Evolutionary conservation across 345 rosid genomes (phyloP).

Genomic region (Syzygium jambos): DNA sequence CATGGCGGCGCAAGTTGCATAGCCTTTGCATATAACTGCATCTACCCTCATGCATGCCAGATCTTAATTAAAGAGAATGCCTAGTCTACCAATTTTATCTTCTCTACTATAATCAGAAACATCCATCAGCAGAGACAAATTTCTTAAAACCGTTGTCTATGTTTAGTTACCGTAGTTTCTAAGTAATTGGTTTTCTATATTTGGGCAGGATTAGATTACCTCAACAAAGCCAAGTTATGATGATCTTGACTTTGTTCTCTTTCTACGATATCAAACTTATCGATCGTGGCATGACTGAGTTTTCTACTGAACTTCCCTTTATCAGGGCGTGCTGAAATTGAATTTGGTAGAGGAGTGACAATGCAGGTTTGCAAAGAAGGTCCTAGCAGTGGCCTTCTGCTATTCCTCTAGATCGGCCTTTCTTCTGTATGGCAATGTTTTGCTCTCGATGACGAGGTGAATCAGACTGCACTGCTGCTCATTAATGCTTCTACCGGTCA

Average conservation of each 20-base stretch:
- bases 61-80: neutral
- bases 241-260: neutral
- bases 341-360: slow-evolving; percentile 30
- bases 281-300: slow-evolving; percentile 4
- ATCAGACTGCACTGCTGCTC: slow-evolving; percentile 32
- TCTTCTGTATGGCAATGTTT: slow-evolving; percentile 32
- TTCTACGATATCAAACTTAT: neutral
- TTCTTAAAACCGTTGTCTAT: too few relatives aligned
- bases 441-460: slow-evolving; percentile 31
- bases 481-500: slow-evolving; percentile 50
- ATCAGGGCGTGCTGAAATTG: slow-evolving; percentile 14
- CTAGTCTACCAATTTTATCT: neutral
- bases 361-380: slow-evolving; percentile 30
- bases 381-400: slow-evolving; percentile 19
- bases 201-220: neutral
- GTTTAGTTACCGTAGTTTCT: too few relatives aligned
- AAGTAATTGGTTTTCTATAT: neutral
- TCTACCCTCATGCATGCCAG: neutral
- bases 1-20: neutral
- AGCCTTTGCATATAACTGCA: neutral
- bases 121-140: too few relatives aligned
- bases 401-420: slow-evolving; percentile 31
- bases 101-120: too few relatives aligned
- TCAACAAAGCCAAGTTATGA: neutral
- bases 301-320: slow-evolving; percentile 3